Percentiles rank a stretch among this genome's conserved stretches.
Evolutionary conservation across 352 stramenopile species (phyloP).

Genomic region (Globisporangium takayamanum): DNA sequence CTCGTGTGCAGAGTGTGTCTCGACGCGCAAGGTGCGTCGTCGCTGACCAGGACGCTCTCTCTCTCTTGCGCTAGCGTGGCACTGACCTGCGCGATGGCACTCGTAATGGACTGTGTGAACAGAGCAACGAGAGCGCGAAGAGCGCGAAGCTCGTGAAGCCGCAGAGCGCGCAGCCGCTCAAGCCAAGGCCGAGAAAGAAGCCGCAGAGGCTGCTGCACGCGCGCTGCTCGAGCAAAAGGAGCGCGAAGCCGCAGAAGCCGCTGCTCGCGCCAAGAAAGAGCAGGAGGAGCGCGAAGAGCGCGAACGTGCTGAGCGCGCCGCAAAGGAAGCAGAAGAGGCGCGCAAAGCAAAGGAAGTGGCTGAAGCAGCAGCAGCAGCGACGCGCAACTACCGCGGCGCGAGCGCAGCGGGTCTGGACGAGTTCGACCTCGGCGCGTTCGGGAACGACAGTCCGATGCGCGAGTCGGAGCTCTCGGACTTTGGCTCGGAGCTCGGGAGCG

Average conservation of each 20-base stretch:
- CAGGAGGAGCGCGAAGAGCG: constrained; percentile 34
- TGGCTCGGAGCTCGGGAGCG: constrained; percentile 39
- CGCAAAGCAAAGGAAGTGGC: constrained; percentile 15
- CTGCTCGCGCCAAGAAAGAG: constrained; percentile 33
- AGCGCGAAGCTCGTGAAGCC: constrained; percentile 42
- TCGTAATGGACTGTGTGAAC: background rate
- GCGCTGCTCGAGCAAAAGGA: constrained; percentile 41
- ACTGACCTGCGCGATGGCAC: too few relatives aligned
- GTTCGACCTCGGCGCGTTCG: constrained; percentile 58
- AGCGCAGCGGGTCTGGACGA: constrained; percentile 49
- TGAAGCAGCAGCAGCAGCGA: constrained; percentile 25
- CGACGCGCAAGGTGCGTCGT: constrained; percentile 32
- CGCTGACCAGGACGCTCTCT: background rate
- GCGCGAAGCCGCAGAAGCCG: constrained; percentile 37
- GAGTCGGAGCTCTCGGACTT: constrained; percentile 66
- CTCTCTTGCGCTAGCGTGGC: too few relatives aligned
- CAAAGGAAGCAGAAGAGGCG: constrained; percentile 16
- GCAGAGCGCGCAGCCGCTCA: constrained; percentile 37
- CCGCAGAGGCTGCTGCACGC: constrained; percentile 32
- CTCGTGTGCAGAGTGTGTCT: constrained; percentile 54
- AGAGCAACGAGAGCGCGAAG: constrained; percentile 36
- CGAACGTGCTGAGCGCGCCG: constrained; percentile 20
- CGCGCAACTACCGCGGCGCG: constrained; percentile 17
- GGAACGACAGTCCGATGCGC: constrained; percentile 34
- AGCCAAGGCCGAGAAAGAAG: constrained; percentile 43